Percentiles rank a stretch among this genome's conserved stretches.
Evolutionary conservation across 257 asterid genomes (phyloP).

Genomic region (Scutellaria baicalensis): DNA sequence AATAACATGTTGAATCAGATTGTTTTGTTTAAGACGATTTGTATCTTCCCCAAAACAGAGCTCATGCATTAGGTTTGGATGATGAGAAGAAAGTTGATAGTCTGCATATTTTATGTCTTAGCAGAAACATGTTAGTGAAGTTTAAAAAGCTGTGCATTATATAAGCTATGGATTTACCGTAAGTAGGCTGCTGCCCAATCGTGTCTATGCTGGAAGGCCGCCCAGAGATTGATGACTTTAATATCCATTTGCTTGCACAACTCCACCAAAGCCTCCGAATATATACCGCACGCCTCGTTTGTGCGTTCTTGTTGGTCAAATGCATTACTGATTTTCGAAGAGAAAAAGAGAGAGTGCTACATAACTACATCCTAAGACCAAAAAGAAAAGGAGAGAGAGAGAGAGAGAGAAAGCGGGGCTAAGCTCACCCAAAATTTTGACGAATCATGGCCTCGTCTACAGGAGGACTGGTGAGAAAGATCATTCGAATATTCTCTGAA

Average conservation of each 20-base stretch:
- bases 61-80: too few species aligned
- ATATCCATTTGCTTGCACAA: slow-evolving; percentile 42
- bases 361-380: not conserved
- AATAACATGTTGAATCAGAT: too few species aligned
- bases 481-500: slow-evolving; percentile 26
- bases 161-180: slow-evolving; percentile 24
- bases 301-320: slow-evolving; percentile 35
- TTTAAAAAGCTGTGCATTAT: not conserved
- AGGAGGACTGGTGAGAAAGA: slow-evolving; percentile 46
- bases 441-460: slow-evolving; percentile 36
- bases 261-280: slow-evolving; percentile 55
- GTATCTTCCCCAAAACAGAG: too few species aligned
- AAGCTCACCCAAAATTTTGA: slow-evolving; percentile 27
- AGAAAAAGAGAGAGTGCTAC: not conserved
- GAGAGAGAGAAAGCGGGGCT: too few species aligned
- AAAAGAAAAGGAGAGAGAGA: too few species aligned
- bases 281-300: slow-evolving; percentile 39
- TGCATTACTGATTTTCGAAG: slow-evolving; percentile 12
- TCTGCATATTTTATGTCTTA: too few species aligned
- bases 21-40: too few species aligned
- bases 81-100: too few species aligned
- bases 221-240: slow-evolving; percentile 58
- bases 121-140: not conserved
- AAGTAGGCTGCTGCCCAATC: slow-evolving; percentile 52
- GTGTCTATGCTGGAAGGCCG: slow-evolving; percentile 43